A percentile compares a stretch with the other conserved stretches of the same genome.
Evolutionary conservation across 306 rosid species (phyloP).

Genomic region (Gillenia trifoliata): DNA sequence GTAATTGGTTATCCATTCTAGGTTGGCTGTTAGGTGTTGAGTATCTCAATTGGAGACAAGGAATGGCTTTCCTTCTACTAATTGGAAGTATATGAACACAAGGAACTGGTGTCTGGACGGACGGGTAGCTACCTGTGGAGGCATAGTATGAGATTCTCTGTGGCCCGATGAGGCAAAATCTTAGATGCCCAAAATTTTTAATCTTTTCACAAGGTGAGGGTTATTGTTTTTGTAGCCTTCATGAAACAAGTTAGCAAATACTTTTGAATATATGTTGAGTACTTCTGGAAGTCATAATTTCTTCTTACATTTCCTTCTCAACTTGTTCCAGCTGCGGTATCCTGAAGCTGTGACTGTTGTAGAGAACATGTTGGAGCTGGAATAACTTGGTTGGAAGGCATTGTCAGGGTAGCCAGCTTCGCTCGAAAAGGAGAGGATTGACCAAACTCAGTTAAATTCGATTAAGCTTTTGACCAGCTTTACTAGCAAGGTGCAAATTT

Average conservation of each 20-base stretch:
- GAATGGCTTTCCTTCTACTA: not conserved
- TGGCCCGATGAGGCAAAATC: constrained; percentile 23
- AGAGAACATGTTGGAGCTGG: constrained; percentile 15
- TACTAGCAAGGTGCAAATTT: constrained; percentile 29
- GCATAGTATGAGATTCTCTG: constrained; percentile 20
- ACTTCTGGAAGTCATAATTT: not conserved
- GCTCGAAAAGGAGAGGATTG: constrained; percentile 5
- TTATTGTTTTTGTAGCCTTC: not conserved
- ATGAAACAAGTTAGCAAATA: not conserved
- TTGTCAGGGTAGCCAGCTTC: constrained; percentile 7
- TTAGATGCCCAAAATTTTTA: constrained; percentile 11
- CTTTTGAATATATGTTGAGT: not conserved
- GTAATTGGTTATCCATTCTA: not conserved
- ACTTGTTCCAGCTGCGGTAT: not conserved
- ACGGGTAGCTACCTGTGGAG: constrained; percentile 17
- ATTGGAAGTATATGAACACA: constrained; percentile 10
- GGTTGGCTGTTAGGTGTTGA: constrained; percentile 3
- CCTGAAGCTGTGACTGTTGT: not conserved
- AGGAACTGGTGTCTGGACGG: constrained; percentile 14
- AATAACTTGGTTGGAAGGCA: not conserved
- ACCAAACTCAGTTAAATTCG: constrained; percentile 23
- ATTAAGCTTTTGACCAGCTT: constrained; percentile 15
- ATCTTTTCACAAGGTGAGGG: constrained; percentile 8
- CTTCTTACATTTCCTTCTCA: not conserved
- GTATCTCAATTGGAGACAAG: not conserved